These are phyloP conservation scores for Pythium vanterpoolii DNA, from an alignment of 352 stramenopile genomes.

Conservation along the genomic window DNA sequence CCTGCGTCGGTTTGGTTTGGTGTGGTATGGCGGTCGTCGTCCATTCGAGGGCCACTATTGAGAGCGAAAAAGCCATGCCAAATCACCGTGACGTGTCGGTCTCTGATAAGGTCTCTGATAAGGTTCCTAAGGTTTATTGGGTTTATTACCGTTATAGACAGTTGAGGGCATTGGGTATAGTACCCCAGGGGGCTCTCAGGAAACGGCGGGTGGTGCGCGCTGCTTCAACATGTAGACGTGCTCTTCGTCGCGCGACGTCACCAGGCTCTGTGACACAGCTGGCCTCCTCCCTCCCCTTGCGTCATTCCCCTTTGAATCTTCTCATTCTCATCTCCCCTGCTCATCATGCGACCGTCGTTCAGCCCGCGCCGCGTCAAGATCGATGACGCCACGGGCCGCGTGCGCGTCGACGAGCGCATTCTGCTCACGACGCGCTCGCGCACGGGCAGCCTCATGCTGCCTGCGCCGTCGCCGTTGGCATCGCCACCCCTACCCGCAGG, in stretches of 20 bases:
- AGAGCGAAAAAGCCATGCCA: constrained; percentile 6
- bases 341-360: constrained; percentile 41
- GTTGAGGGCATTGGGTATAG: neutral
- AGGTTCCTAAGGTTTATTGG: neutral
- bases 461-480: neutral
- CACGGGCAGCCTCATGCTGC: constrained; percentile 13
- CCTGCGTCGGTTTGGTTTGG: neutral
- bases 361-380: constrained; percentile 40
- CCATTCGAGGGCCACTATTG: constrained; percentile 9
- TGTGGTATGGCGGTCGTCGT: neutral
- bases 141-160: constrained; percentile 8
- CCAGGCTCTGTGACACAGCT: no score
- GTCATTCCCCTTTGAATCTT: neutral
- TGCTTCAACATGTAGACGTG: constrained; percentile 22
- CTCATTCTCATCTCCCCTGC: neutral
- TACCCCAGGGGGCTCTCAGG: neutral
- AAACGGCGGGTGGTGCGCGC: neutral
- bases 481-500: neutral
- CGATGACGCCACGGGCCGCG: constrained; percentile 25
- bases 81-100: constrained; percentile 4
- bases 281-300: neutral
- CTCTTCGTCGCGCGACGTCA: neutral
- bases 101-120: neutral
- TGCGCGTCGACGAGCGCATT: constrained; percentile 36
- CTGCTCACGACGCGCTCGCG: constrained; percentile 27